Conservation (phyloP, 164 flowering plant species). For the Platanus orientalis region DNA sequence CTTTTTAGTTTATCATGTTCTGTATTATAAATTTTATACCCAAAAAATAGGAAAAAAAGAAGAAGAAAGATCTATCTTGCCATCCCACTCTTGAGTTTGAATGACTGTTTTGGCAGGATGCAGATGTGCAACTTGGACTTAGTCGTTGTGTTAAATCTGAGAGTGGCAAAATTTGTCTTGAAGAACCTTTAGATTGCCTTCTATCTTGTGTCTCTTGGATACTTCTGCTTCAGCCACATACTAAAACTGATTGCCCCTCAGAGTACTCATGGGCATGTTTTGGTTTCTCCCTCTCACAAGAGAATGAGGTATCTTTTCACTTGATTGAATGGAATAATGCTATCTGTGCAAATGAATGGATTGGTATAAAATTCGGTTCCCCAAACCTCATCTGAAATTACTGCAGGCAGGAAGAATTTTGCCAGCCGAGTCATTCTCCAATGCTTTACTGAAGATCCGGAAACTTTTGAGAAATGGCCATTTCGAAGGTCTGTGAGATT, state of each 20-base stretch:
- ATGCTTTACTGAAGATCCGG: constrained; percentile 48
- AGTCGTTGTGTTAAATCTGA: constrained; percentile 52
- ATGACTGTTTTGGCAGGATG: constrained; percentile 37
- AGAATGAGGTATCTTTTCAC: constrained; percentile 61
- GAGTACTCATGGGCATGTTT: constrained; percentile 59
- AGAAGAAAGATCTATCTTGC: too few species aligned
- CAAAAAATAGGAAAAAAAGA: too few species aligned
- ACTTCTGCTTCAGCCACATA: constrained; percentile 62
- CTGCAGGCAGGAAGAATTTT: constrained; percentile 50
- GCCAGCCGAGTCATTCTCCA: constrained; percentile 51
- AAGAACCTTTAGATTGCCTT: constrained; percentile 77
- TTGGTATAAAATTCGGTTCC: not conserved
- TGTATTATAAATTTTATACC: too few species aligned
- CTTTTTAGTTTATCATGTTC: too few species aligned
- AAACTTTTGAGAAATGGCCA: constrained; percentile 41
- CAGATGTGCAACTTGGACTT: constrained; percentile 37
- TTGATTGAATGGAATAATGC: constrained; percentile 5
- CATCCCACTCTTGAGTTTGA: constrained; percentile 1
- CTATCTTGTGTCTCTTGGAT: constrained; percentile 78
- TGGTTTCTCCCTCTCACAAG: constrained; percentile 89
- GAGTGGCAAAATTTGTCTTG: constrained; percentile 46
- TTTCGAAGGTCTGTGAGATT: constrained; percentile 48
- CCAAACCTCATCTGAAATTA: constrained; percentile 4
- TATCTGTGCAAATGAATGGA: not conserved
- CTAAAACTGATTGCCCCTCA: constrained; percentile 32